phyloP scores from a whole-genome alignment of 805 yeast species.

The Teunomyces pallodes region DNA sequence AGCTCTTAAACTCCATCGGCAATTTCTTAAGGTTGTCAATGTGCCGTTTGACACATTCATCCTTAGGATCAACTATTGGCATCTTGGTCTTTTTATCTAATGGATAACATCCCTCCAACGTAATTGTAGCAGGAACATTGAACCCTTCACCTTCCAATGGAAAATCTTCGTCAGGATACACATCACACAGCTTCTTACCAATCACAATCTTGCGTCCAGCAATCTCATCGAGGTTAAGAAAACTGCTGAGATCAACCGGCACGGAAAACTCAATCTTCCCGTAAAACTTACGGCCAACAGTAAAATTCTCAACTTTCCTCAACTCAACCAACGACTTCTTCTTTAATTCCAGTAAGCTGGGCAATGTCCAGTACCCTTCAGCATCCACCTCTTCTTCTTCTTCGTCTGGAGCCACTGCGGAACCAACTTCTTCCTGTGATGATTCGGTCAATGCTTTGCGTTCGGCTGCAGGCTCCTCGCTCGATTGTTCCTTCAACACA shows the following conservation, averaged over 20 bases:
- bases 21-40: slow-evolving; percentile 61
- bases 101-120: slow-evolving; percentile 81
- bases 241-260: slow-evolving; percentile 80
- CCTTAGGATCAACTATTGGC: slow-evolving; percentile 75
- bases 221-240: slow-evolving; percentile 58
- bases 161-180: slow-evolving; percentile 76
- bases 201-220: slow-evolving; percentile 67
- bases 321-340: slow-evolving; percentile 61
- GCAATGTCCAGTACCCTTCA: slow-evolving; percentile 86
- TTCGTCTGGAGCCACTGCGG: background rate
- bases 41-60: slow-evolving; percentile 67
- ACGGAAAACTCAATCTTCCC: slow-evolving; percentile 75
- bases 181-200: slow-evolving; percentile 54
- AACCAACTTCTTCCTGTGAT: too few species aligned
- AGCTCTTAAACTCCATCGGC: slow-evolving; percentile 64
- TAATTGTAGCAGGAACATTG: slow-evolving; percentile 69
- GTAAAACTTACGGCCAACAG: slow-evolving; percentile 73
- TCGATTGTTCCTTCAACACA: background rate
- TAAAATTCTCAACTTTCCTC: slow-evolving; percentile 59
- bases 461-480: background rate
- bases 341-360: slow-evolving; percentile 63
- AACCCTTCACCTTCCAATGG: slow-evolving; percentile 72
- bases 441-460: background rate
- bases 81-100: slow-evolving; percentile 65
- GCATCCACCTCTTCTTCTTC: slow-evolving; percentile 46